phyloP scores from a whole-genome alignment of 352 stramenopile species.

The Phytophthora citrophthora region DNA sequence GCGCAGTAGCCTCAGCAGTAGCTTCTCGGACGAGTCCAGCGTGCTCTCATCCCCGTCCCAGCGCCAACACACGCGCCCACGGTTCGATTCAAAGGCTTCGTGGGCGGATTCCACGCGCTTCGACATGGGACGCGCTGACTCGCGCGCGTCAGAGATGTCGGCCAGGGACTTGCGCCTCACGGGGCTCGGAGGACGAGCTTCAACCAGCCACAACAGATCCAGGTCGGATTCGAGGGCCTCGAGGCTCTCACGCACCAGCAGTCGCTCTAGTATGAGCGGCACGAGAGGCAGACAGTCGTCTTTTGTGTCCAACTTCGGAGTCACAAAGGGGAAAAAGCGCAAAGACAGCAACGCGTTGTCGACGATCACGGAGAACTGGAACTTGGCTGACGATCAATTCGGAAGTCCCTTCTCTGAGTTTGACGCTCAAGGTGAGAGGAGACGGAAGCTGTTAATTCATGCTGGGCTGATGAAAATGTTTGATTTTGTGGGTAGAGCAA shows the following conservation, averaged over 20 bases:
- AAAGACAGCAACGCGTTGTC: conserved; percentile 81
- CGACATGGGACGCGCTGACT: conserved; percentile 84
- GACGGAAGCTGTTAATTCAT: not conserved
- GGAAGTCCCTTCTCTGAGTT: conserved; percentile 80
- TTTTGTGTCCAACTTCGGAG: conserved; percentile 83
- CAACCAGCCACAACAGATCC: conserved; percentile 39
- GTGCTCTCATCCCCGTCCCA: conserved; percentile 57
- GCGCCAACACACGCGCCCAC: conserved; percentile 50
- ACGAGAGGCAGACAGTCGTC: conserved; percentile 57
- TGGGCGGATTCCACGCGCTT: conserved; percentile 89
- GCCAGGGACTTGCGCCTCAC: conserved; percentile 72
- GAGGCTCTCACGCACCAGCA: conserved; percentile 60
- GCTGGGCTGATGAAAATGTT: not conserved
- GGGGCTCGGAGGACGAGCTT: conserved; percentile 36
- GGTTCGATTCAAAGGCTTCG: conserved; percentile 85
- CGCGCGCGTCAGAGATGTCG: conserved; percentile 78
- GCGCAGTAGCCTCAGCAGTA: conserved; percentile 36
- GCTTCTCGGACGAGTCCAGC: conserved; percentile 67
- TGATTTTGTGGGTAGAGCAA: conserved; percentile 52
- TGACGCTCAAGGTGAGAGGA: conserved; percentile 71
- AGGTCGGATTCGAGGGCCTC: conserved; percentile 77
- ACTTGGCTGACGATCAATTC: conserved; percentile 80
- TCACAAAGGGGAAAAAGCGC: conserved; percentile 59
- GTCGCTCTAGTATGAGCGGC: conserved; percentile 44
- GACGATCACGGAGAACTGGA: conserved; percentile 90